phyloP scores from a whole-genome alignment of 345 rosid genomes.

The Aegle marmelos region DNA sequence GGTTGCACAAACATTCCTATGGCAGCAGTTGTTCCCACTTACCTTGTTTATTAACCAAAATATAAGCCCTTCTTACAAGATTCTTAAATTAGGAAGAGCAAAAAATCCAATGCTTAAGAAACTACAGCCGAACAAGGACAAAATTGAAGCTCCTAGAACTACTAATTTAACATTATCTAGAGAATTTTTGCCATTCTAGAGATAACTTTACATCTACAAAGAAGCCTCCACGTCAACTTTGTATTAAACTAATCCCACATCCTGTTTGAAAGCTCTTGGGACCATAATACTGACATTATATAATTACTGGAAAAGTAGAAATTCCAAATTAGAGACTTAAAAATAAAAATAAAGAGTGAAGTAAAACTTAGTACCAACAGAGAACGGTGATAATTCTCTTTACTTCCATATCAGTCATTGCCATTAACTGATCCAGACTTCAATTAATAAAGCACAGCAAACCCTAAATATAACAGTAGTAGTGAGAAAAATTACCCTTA shows the following conservation, averaged over 20 bases:
- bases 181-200: too few relatives aligned
- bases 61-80: neutral
- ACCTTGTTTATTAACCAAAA: neutral
- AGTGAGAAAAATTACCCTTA: slow-evolving; percentile 1
- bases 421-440: neutral
- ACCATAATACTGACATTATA: neutral
- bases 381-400: slow-evolving; percentile 6
- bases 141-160: neutral
- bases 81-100: neutral
- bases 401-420: neutral
- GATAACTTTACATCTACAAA: neutral
- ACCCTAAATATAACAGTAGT: neutral
- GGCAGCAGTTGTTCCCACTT: neutral
- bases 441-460: neutral
- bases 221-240: neutral
- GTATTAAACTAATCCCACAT: neutral
- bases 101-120: neutral
- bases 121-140: neutral
- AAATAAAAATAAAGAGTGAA: neutral
- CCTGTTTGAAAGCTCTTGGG: neutral
- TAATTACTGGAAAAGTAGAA: neutral
- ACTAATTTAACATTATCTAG: neutral
- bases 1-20: neutral
- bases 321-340: neutral
- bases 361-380: neutral